Evolutionary conservation across 768 basidiomycete genomes (phyloP).

Genomic region (Trametes villosa): DNA sequence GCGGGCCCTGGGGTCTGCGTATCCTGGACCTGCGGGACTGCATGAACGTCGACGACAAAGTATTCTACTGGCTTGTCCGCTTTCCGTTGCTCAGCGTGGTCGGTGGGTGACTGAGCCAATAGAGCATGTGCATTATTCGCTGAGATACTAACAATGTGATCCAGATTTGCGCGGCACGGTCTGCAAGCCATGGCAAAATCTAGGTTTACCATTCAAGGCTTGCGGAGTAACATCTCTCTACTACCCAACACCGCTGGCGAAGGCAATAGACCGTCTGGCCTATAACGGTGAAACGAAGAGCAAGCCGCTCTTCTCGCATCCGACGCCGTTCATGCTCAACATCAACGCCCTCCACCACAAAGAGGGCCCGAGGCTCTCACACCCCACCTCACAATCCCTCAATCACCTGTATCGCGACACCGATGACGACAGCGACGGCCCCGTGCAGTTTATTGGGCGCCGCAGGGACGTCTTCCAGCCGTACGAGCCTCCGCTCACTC

Average conservation of each 20-base stretch:
- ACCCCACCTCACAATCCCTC: too few relatives aligned
- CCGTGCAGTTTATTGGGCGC: neutral
- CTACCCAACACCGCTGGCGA: constrained; percentile 20
- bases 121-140: too few relatives aligned
- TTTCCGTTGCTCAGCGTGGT: constrained; percentile 66
- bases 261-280: constrained; percentile 15
- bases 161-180: constrained; percentile 38
- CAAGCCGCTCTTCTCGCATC: constrained; percentile 38
- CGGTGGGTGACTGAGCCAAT: constrained; percentile 46
- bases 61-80: constrained; percentile 44
- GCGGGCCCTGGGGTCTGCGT: constrained; percentile 62
- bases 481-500: neutral
- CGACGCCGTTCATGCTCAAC: constrained; percentile 38
- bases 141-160: neutral
- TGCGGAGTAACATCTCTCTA: constrained; percentile 21
- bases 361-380: too few relatives aligned
- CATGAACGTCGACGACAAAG: constrained; percentile 45
- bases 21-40: constrained; percentile 63
- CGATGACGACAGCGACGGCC: neutral
- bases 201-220: constrained; percentile 13
- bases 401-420: neutral
- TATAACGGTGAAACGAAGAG: neutral
- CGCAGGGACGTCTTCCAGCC: constrained; percentile 19
- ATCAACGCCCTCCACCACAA: constrained; percentile 35
- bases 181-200: constrained; percentile 13